Conservation (phyloP, 2,329 filamentous ascomycete genomes). For the Fusarium sp. region DNA sequence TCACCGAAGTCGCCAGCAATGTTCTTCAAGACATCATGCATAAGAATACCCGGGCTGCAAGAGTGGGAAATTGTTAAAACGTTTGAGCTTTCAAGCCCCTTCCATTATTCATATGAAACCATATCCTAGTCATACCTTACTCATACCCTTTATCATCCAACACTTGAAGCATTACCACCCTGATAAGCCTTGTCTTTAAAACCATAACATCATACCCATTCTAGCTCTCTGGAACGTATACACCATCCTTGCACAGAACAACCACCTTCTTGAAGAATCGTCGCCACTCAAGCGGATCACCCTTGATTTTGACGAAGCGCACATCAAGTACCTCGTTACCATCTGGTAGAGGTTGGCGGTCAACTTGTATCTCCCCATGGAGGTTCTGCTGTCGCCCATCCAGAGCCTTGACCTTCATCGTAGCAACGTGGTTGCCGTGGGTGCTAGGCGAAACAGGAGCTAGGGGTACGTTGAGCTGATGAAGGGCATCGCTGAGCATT, state of each 20-base stretch:
- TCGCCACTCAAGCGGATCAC: conserved; percentile 96
- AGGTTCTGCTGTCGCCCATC: conserved; percentile 78
- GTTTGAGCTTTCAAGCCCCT: background rate
- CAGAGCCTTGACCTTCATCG: conserved; percentile 77
- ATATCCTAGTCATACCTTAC: conserved; percentile 15
- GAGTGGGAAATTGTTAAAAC: background rate
- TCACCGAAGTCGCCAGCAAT: too few species aligned
- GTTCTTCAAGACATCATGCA: too few species aligned
- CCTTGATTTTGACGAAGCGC: conserved; percentile 92
- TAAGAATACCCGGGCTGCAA: too few species aligned
- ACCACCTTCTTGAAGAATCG: conserved; percentile 97
- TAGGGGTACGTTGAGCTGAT: conserved; percentile 84
- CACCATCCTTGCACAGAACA: conserved; percentile 84
- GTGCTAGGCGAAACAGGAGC: conserved; percentile 60
- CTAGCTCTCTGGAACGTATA: conserved; percentile 66
- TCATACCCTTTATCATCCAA: conserved; percentile 12
- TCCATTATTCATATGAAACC: conserved; percentile 2
- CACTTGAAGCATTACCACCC: background rate
- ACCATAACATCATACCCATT: conserved; percentile 26
- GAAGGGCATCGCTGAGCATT: conserved; percentile 82
- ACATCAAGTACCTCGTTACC: conserved; percentile 79
- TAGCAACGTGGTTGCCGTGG: conserved; percentile 67
- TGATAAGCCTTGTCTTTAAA: background rate
- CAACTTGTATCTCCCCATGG: conserved; percentile 79
- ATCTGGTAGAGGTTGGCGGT: conserved; percentile 69